These are phyloP conservation scores for Acacia melanoxylon DNA, from an alignment of 306 rosid genomes.

Conservation along the genomic window DNA sequence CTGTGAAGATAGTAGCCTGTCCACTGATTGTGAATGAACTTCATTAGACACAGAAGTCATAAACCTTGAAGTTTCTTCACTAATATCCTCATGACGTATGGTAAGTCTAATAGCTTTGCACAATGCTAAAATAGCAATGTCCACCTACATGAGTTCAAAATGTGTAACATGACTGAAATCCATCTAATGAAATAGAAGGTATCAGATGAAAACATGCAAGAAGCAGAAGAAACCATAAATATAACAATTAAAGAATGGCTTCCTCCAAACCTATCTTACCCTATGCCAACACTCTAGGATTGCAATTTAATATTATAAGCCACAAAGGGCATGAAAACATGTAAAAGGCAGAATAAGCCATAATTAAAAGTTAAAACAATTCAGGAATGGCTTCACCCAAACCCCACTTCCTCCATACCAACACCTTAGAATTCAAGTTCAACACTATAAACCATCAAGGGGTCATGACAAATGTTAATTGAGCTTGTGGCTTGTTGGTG, in stretches of 20 bases:
- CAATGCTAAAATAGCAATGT: conserved; percentile 60
- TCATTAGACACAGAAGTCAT: conserved; percentile 48
- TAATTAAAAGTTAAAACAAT: neutral
- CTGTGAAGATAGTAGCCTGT: conserved; percentile 58
- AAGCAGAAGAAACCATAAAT: conserved; percentile 13
- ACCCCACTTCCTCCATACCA: conserved; percentile 15
- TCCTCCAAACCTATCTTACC: conserved; percentile 13
- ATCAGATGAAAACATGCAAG: conserved; percentile 6
- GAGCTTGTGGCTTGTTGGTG: neutral
- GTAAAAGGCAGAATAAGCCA: conserved; percentile 4
- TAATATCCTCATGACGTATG: conserved; percentile 32
- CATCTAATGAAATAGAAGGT: conserved; percentile 19
- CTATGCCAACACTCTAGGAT: neutral
- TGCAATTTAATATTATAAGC: conserved; percentile 4
- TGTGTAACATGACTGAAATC: conserved; percentile 24
- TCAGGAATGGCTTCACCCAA: neutral
- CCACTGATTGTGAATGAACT: conserved; percentile 63
- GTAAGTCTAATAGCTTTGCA: conserved; percentile 76
- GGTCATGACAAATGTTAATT: neutral
- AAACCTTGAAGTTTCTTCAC: conserved; percentile 45
- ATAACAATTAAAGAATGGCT: neutral
- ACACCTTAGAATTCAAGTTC: neutral
- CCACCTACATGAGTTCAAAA: conserved; percentile 67
- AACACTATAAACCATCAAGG: conserved; percentile 15
- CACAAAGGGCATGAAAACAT: conserved; percentile 22